phyloP scores from a whole-genome alignment of 805 yeast genomes.

The Myxozyma geophila region DNA sequence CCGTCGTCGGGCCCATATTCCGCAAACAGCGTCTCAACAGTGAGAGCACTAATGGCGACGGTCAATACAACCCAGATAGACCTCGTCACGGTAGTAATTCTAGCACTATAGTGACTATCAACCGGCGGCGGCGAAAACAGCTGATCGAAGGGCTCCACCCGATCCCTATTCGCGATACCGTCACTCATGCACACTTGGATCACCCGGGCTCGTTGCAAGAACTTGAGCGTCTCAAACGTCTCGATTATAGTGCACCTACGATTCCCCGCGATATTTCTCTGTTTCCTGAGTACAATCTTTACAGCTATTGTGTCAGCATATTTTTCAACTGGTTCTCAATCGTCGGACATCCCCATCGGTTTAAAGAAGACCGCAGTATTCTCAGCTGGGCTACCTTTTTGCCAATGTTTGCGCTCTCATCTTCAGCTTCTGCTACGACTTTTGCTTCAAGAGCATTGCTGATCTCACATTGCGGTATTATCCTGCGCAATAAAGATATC shows the following conservation, averaged over 20 bases:
- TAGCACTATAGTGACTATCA: background rate
- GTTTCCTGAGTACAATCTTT: slow-evolving; percentile 27
- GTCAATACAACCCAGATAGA: background rate
- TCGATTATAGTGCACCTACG: background rate
- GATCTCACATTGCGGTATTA: slow-evolving; percentile 15
- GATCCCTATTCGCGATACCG: background rate
- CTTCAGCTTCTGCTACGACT: slow-evolving; percentile 14
- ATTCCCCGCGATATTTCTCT: slow-evolving; percentile 16
- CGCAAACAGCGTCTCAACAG: slow-evolving; percentile 11
- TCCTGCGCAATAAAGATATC: slow-evolving; percentile 5
- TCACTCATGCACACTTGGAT: no score
- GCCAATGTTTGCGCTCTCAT: slow-evolving; percentile 21
- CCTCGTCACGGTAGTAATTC: background rate
- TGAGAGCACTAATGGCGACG: background rate
- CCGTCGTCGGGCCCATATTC: slow-evolving; percentile 15
- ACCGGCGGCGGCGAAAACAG: background rate
- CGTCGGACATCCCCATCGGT: background rate
- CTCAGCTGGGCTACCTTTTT: slow-evolving; percentile 10
- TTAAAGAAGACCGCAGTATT: slow-evolving; percentile 1
- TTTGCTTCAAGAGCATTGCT: slow-evolving; percentile 22
- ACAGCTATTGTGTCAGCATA: slow-evolving; percentile 18
- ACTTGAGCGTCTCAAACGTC: background rate
- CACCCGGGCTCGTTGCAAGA: background rate
- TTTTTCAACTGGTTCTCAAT: slow-evolving; percentile 5
- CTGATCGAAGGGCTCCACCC: slow-evolving; percentile 6